Conservation (phyloP, 805 yeast genomes). For the Kodamaea neixiangensis region DNA sequence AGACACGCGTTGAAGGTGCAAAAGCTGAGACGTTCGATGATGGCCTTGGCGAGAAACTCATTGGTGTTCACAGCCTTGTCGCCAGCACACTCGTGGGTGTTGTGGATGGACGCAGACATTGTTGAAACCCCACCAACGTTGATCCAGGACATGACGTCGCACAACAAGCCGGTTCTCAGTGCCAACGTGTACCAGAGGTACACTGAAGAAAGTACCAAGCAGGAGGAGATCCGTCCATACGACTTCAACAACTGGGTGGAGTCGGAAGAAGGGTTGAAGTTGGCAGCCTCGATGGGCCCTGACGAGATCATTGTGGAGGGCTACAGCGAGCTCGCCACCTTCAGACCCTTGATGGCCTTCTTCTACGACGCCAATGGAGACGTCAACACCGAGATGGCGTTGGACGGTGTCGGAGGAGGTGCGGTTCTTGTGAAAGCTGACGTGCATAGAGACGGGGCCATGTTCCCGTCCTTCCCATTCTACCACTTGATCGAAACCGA, state of each 20-base stretch:
- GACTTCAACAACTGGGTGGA: conserved; percentile 97
- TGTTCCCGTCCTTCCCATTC: conserved; percentile 99
- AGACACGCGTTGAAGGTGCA: conserved; percentile 87
- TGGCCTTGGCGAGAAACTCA: conserved; percentile 95
- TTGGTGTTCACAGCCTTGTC: conserved; percentile 84
- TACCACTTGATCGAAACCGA: conserved; percentile 96
- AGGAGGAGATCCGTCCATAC: conserved; percentile 75
- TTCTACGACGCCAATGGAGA: conserved; percentile 71
- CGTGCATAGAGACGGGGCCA: conserved; percentile 98
- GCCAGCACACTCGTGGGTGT: conserved; percentile 90
- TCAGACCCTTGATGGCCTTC: conserved; percentile 92
- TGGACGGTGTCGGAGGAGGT: conserved; percentile 99
- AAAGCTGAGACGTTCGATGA: conserved; percentile 81
- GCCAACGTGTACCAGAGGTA: conserved; percentile 93
- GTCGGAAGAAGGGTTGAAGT: conserved; percentile 71
- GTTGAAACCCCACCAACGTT: conserved; percentile 83
- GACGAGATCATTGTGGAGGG: conserved; percentile 97
- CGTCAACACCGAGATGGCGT: conserved; percentile 65
- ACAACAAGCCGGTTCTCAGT: conserved; percentile 82
- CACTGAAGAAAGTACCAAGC: conserved; percentile 55
- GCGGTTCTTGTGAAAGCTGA: conserved; percentile 95
- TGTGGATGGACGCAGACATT: conserved; percentile 96
- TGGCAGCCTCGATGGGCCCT: conserved; percentile 72
- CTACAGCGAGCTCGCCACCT: conserved; percentile 89
- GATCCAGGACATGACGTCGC: conserved; percentile 83